Percentiles rank a stretch among this genome's conserved stretches.
phyloP scores from a whole-genome alignment of 1,284 basidiomycete species.

The Wallemia ichthyophaga region DNA sequence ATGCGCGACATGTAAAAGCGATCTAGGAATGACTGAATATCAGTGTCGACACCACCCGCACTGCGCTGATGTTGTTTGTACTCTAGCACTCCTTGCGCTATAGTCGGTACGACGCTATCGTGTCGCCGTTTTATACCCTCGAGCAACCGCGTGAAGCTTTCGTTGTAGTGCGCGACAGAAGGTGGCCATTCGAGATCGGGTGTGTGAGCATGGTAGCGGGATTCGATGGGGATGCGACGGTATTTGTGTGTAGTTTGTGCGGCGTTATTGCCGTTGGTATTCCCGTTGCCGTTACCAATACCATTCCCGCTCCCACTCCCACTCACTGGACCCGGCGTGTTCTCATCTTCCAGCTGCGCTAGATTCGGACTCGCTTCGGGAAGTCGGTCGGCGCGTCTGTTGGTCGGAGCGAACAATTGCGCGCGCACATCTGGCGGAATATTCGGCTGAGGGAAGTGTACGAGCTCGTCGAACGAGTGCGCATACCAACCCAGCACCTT shows the following conservation, averaged over 20 bases:
- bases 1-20: slow-evolving; percentile 93
- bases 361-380: slow-evolving; percentile 6
- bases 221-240: slow-evolving; percentile 19
- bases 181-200: slow-evolving; percentile 51
- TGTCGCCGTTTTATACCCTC: slow-evolving; percentile 79
- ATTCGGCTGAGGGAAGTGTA: slow-evolving; percentile 44
- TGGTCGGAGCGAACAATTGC: slow-evolving; percentile 20
- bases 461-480: slow-evolving; percentile 88
- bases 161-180: slow-evolving; percentile 79
- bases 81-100: slow-evolving; percentile 35
- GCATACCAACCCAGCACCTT: slow-evolving; percentile 92
- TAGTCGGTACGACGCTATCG: slow-evolving; percentile 89
- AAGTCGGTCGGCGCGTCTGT: slow-evolving; percentile 7
- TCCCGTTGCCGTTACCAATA: too few species aligned
- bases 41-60: slow-evolving; percentile 39
- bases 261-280: too few species aligned
- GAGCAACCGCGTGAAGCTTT: slow-evolving; percentile 56
- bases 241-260: slow-evolving; percentile 26
- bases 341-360: background rate
- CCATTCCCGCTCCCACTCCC: background rate
- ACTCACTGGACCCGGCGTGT: slow-evolving; percentile 12
- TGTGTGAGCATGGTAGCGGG: slow-evolving; percentile 25
- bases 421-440: slow-evolving; percentile 36
- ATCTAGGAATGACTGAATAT: slow-evolving; percentile 86
- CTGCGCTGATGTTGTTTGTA: slow-evolving; percentile 24